Conservation (phyloP, 1,139 yeast genomes). For the Taphrina deformans region DNA sequence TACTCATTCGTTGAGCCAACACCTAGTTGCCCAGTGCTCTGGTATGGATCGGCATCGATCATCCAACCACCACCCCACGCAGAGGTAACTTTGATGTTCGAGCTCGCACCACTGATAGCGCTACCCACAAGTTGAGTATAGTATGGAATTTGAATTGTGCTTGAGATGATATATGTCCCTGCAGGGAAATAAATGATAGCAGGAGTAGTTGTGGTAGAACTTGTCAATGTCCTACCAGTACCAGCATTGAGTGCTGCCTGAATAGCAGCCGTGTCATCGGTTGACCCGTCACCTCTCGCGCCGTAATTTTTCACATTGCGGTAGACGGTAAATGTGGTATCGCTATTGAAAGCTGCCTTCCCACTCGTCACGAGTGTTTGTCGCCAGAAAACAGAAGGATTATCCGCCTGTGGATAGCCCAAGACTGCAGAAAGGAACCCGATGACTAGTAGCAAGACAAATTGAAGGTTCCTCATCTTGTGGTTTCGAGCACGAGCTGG, state of each 20-base stretch:
- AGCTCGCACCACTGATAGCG: slow-evolving; percentile 8
- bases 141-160: slow-evolving; percentile 28
- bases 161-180: slow-evolving; percentile 33
- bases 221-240: slow-evolving; percentile 15
- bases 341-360: slow-evolving; percentile 33
- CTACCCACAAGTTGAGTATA: slow-evolving; percentile 35
- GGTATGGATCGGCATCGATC: slow-evolving; percentile 31
- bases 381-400: slow-evolving; percentile 13
- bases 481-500: neutral
- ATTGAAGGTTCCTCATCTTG: neutral
- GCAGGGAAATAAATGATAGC: slow-evolving; percentile 37
- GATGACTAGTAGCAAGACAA: neutral
- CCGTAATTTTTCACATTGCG: slow-evolving; percentile 36
- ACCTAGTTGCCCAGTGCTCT: slow-evolving; percentile 19
- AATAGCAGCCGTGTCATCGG: slow-evolving; percentile 36
- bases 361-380: slow-evolving; percentile 9
- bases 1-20: slow-evolving; percentile 18
- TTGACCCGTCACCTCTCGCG: slow-evolving; percentile 36
- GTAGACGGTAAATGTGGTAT: slow-evolving; percentile 27
- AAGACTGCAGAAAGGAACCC: neutral
- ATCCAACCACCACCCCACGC: slow-evolving; percentile 22
- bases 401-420: slow-evolving; percentile 3
- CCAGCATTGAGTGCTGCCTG: slow-evolving; percentile 34
- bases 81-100: slow-evolving; percentile 31
- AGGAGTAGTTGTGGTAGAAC: slow-evolving; percentile 34